These are phyloP conservation scores for Olyra latifolia DNA, from an alignment of 176 grass and related monocot species.

Conservation along the genomic window DNA sequence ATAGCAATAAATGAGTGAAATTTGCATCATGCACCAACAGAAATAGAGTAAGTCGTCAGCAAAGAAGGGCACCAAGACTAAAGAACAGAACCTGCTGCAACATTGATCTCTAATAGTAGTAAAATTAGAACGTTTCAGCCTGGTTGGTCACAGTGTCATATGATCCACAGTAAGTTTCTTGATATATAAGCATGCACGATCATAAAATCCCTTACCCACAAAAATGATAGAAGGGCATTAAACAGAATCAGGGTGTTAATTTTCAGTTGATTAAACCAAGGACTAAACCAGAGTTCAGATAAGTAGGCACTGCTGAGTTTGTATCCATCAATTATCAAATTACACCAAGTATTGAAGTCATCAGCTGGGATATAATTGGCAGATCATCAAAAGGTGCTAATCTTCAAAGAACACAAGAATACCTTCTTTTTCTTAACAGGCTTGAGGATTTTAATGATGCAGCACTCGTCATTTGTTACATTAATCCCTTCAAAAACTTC, in stretches of 20 bases:
- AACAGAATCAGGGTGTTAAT: constrained; percentile 9
- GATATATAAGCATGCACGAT: not conserved
- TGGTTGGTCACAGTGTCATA: not conserved
- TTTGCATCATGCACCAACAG: not conserved
- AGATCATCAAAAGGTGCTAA: not conserved
- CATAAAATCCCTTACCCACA: not conserved
- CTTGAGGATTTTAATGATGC: constrained; percentile 81
- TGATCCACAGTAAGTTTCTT: not conserved
- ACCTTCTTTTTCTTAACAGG: constrained; percentile 90
- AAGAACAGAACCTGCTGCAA: constrained; percentile 3
- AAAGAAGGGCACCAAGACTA: not conserved
- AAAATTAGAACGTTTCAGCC: not conserved
- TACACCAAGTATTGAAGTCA: not conserved
- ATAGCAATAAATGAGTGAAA: constrained; percentile 11
- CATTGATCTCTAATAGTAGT: constrained; percentile 7
- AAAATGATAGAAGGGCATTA: constrained; percentile 10
- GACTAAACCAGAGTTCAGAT: not conserved
- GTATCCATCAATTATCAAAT: constrained; percentile 6
- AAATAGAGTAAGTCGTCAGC: not conserved
- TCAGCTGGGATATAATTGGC: not conserved
- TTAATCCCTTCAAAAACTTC: constrained; percentile 82
- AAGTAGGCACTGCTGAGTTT: constrained; percentile 4
- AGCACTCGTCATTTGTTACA: constrained; percentile 59
- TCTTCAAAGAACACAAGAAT: constrained; percentile 36
- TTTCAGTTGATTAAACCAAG: constrained; percentile 11